A percentile compares a stretch with the other conserved stretches of the same genome.
phyloP scores from a whole-genome alignment of 2,329 filamentous ascomycete species.

The Sclerotinia subarctica region DNA sequence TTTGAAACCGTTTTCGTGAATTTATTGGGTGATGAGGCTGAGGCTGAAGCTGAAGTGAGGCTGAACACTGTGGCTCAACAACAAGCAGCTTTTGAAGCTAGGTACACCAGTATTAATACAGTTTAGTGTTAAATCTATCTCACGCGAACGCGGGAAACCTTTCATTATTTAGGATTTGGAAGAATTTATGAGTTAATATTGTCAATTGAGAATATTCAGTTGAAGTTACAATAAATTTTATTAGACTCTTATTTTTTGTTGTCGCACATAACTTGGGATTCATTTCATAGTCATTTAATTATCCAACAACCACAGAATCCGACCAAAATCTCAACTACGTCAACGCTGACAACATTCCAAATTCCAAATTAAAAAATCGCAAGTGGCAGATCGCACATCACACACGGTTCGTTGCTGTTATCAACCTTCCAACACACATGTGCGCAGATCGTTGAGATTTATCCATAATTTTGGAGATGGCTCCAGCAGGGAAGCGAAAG shows the following conservation, averaged over 20 bases:
- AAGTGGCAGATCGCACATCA: not conserved
- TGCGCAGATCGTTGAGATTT: constrained; percentile 28
- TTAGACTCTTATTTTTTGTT: not conserved
- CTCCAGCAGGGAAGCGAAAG: constrained; percentile 38
- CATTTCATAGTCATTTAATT: not conserved
- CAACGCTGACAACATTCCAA: not conserved
- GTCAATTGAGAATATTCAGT: constrained; percentile 1
- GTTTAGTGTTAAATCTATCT: not conserved
- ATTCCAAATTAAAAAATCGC: not conserved
- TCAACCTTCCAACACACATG: constrained; percentile 28
- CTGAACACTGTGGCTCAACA: not conserved
- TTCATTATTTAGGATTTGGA: constrained; percentile 6
- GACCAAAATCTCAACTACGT: not conserved
- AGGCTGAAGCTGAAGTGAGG: not conserved
- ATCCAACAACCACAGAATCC: not conserved
- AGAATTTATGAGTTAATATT: not conserved
- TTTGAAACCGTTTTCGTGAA: not conserved
- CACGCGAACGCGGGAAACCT: constrained; percentile 22
- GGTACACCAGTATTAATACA: constrained; percentile 12
- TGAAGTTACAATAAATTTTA: not conserved
- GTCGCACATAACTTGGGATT: not conserved
- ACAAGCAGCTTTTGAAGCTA: not conserved
- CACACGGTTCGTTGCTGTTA: not conserved
- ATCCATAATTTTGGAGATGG: constrained; percentile 33
- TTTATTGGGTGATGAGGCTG: not conserved